Percentiles rank a stretch among this genome's conserved stretches.
Conservation (phyloP, 495 filamentous ascomycete genomes). For the Penicillium coprophilum region DNA sequence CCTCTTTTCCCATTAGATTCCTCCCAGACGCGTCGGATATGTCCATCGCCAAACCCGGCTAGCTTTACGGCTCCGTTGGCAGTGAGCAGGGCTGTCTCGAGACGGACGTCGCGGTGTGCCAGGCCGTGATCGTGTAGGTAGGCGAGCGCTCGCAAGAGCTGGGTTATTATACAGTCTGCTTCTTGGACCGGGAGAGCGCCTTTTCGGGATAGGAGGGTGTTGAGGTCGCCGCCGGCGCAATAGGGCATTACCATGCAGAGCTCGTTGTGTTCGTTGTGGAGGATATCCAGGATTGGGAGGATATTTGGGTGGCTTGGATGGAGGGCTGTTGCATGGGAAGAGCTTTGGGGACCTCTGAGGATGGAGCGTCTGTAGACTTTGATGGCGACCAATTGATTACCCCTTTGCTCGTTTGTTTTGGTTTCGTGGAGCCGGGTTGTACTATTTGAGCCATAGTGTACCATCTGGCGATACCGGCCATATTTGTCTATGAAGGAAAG, state of each 20-base stretch:
- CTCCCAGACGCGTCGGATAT: constrained; percentile 47
- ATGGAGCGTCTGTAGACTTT: constrained; percentile 91
- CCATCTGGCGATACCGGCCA: constrained; percentile 29
- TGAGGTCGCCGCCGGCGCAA: constrained; percentile 89
- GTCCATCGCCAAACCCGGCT: constrained; percentile 93
- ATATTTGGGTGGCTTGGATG: constrained; percentile 77
- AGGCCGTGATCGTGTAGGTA: constrained; percentile 96
- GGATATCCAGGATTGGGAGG: constrained; percentile 85
- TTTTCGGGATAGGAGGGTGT: constrained; percentile 79
- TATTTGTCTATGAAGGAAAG: constrained; percentile 28
- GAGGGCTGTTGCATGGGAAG: constrained; percentile 78
- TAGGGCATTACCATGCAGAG: constrained; percentile 98
- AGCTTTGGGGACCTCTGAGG: constrained; percentile 76
- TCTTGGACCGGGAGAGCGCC: constrained; percentile 67
- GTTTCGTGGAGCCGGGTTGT: constrained; percentile 30
- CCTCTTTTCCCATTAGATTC: constrained; percentile 2
- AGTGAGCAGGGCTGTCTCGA: constrained; percentile 94
- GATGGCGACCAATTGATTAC: constrained; percentile 77
- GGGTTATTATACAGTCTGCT: constrained; percentile 94
- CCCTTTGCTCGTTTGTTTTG: constrained; percentile 7
- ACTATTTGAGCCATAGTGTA: constrained; percentile 35
- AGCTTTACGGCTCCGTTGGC: constrained; percentile 86
- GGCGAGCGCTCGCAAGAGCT: constrained; percentile 93
- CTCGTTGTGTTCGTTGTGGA: constrained; percentile 88
- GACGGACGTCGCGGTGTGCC: constrained; percentile 88